These are phyloP conservation scores for Cyclotella atomus DNA, from an alignment of 108 stramenopile genomes.

Conservation along the genomic window DNA sequence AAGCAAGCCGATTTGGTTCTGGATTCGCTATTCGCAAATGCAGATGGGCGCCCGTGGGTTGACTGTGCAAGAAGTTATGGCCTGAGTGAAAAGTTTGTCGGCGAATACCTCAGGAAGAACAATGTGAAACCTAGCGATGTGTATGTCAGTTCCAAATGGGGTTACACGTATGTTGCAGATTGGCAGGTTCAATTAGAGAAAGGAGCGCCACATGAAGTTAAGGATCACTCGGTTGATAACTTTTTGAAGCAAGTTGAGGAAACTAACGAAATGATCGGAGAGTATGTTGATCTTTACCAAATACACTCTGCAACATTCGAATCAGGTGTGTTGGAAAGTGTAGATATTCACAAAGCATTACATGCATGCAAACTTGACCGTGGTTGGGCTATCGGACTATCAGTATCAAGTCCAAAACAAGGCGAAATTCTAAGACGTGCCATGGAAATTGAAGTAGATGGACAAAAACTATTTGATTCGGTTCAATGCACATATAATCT, in stretches of 20 bases:
- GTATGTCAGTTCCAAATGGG: constrained; percentile 76
- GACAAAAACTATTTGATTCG: constrained; percentile 66
- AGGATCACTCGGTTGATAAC: constrained; percentile 73
- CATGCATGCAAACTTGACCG: constrained; percentile 51
- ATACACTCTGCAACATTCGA: constrained; percentile 87
- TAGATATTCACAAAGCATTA: constrained; percentile 61
- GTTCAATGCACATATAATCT: constrained; percentile 87
- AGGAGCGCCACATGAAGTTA: constrained; percentile 78
- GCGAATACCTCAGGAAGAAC: constrained; percentile 63
- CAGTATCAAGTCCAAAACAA: constrained; percentile 71
- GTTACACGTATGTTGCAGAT: constrained; percentile 82
- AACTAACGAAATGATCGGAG: constrained; percentile 56
- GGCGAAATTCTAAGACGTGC: constrained; percentile 63
- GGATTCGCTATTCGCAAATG: constrained; percentile 50
- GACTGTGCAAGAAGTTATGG: constrained; percentile 88
- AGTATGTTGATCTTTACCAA: constrained; percentile 76
- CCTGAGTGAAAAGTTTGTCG: constrained; percentile 72
- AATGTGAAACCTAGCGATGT: constrained; percentile 55
- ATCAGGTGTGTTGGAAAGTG: constrained; percentile 67
- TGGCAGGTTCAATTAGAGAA: constrained; percentile 64
- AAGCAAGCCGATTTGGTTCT: constrained; percentile 62
- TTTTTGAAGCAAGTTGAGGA: constrained; percentile 71
- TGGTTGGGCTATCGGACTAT: constrained; percentile 77
- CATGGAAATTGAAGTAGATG: constrained; percentile 53
- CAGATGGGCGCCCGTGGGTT: constrained; percentile 56